These are phyloP conservation scores for Coprinopsis cinerea DNA, from an alignment of 768 basidiomycete genomes.

Conservation along the genomic window DNA sequence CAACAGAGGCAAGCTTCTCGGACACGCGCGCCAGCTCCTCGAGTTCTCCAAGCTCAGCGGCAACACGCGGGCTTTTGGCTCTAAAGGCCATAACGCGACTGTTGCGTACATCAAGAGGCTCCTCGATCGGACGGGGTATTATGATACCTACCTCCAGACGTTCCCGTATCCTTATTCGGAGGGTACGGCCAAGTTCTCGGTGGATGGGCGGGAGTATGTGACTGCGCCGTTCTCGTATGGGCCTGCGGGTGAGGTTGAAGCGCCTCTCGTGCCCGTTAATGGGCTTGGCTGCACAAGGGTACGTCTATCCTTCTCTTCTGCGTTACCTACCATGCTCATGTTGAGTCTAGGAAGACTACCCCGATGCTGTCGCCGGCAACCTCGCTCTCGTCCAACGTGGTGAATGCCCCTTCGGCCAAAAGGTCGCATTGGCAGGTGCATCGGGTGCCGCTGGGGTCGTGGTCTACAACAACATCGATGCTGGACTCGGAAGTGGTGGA, in stretches of 20 bases:
- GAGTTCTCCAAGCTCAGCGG: constrained; percentile 21
- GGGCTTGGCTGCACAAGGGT: constrained; percentile 22
- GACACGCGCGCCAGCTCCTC: constrained; percentile 22
- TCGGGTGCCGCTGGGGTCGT: not conserved
- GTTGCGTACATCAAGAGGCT: constrained; percentile 23
- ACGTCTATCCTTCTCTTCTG: constrained; percentile 3
- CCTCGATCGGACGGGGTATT: constrained; percentile 23
- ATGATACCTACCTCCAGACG: constrained; percentile 23
- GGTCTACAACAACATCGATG: constrained; percentile 4
- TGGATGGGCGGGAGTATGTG: constrained; percentile 10
- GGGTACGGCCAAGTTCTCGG: constrained; percentile 16
- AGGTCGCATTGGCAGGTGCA: constrained; percentile 1
- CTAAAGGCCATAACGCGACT: constrained; percentile 25
- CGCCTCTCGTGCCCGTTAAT: constrained; percentile 20
- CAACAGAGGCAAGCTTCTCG: constrained; percentile 17
- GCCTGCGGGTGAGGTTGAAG: constrained; percentile 19
- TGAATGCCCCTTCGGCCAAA: not conserved
- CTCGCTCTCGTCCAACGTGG: constrained; percentile 10
- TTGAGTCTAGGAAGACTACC: constrained; percentile 17
- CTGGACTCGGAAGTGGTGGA: not conserved
- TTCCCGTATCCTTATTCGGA: constrained; percentile 23
- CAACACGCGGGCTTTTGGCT: constrained; percentile 22
- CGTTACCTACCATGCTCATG: not conserved
- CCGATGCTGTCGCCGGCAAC: constrained; percentile 19
- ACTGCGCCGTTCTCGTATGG: constrained; percentile 20